phyloP scores from a whole-genome alignment of 371 early-diverging fungal species.

The Neoconidiobolus thromboides region DNA sequence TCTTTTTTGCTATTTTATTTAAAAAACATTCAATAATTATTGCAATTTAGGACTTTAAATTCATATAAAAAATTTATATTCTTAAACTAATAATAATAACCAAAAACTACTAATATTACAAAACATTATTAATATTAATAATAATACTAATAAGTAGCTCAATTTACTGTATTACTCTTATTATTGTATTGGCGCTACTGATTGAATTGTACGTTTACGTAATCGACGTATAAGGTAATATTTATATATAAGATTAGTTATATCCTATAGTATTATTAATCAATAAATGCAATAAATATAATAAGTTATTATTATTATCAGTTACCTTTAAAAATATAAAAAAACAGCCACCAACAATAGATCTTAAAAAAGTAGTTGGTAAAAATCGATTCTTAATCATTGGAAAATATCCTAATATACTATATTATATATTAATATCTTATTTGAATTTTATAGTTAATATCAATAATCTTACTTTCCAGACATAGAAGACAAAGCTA shows the following conservation, averaged over 20 bases:
- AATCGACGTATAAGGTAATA: not conserved
- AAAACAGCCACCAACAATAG: conserved; percentile 32
- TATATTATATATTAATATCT: conserved; percentile 9
- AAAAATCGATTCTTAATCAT: conserved; percentile 21
- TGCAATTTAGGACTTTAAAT: too few relatives aligned
- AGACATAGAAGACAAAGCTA: conserved; percentile 18
- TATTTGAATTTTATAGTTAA: conserved; percentile 6
- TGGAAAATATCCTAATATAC: conserved; percentile 21
- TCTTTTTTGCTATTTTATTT: too few relatives aligned
- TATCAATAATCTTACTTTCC: conserved; percentile 16
- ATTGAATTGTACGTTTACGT: not conserved
- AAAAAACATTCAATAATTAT: too few relatives aligned
- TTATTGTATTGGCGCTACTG: not conserved
- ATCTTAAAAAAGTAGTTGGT: conserved; percentile 34
- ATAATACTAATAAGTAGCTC: too few relatives aligned
- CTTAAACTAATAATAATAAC: too few relatives aligned
- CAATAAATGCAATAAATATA: not conserved
- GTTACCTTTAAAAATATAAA: conserved; percentile 33
- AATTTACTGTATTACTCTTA: too few relatives aligned
- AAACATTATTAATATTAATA: too few relatives aligned
- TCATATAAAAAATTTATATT: too few relatives aligned
- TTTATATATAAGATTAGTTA: conserved; percentile 17
- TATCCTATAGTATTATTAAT: conserved; percentile 11
- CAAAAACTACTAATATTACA: too few relatives aligned
- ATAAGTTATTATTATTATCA: not conserved